A percentile compares a stretch with the other conserved stretches of the same genome.
phyloP scores from a whole-genome alignment of 208 protist species.

The Leishmania major region DNA sequence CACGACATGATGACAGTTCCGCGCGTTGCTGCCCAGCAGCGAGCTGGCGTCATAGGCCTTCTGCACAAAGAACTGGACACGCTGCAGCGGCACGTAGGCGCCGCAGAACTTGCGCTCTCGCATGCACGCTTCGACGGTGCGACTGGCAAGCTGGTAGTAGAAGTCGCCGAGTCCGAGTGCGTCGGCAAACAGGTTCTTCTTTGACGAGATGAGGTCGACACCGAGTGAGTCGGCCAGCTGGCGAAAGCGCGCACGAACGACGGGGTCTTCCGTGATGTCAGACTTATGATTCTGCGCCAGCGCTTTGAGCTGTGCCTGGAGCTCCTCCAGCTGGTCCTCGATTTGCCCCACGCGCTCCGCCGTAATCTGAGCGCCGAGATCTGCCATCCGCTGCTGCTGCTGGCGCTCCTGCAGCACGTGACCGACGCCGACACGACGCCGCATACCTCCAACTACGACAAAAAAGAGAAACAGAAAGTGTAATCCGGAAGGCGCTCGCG shows the following conservation, averaged over 20 bases:
- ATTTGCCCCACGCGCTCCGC: slow-evolving; percentile 80
- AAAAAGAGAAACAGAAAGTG: neutral
- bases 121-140: slow-evolving; percentile 86
- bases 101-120: slow-evolving; percentile 85
- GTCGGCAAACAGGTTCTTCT: slow-evolving; percentile 86
- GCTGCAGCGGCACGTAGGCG: slow-evolving; percentile 73
- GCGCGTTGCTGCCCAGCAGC: slow-evolving; percentile 15
- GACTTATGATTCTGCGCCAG: slow-evolving; percentile 67
- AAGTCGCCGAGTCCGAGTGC: slow-evolving; percentile 83
- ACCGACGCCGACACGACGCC: slow-evolving; percentile 81
- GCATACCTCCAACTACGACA: slow-evolving; percentile 29
- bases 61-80: slow-evolving; percentile 64
- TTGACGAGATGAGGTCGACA: slow-evolving; percentile 86
- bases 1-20: neutral
- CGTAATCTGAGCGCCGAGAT: slow-evolving; percentile 85
- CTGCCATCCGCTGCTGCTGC: slow-evolving; percentile 79
- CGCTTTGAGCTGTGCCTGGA: slow-evolving; percentile 63
- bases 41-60: slow-evolving; percentile 52
- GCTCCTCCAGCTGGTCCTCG: slow-evolving; percentile 77
- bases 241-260: slow-evolving; percentile 84
- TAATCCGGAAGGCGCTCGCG: neutral
- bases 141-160: slow-evolving; percentile 83
- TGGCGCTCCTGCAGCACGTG: slow-evolving; percentile 79
- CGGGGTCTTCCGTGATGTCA: slow-evolving; percentile 79
- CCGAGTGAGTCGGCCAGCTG: slow-evolving; percentile 89